Evolutionary conservation across 495 filamentous ascomycete species (phyloP).

Genomic region (Terfezia boudieri): DNA sequence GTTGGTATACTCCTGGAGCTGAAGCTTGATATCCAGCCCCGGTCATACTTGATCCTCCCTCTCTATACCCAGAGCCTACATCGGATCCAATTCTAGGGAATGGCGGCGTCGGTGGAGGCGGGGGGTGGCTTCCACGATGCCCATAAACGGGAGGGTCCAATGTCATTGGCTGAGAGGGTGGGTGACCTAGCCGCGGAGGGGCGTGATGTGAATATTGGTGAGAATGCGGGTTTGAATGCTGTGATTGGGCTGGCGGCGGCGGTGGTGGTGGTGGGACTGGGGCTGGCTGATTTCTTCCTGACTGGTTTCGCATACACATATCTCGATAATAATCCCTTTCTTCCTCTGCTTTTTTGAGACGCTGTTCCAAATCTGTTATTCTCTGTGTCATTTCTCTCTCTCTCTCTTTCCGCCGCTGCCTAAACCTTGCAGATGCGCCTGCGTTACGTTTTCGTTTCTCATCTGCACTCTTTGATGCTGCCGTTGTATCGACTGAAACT

Average conservation of each 20-base stretch:
- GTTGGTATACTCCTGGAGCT: too few relatives aligned
- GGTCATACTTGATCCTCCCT: neutral
- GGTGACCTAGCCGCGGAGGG: neutral
- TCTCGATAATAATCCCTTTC: constrained; percentile 25
- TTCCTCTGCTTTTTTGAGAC: constrained; percentile 36
- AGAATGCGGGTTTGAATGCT: neutral
- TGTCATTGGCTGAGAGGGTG: too few relatives aligned
- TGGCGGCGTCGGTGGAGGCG: neutral
- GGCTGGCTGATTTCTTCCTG: constrained; percentile 11
- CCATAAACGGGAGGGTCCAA: neutral
- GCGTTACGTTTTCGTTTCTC: constrained; percentile 89
- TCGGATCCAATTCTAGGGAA: constrained; percentile 8
- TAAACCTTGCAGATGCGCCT: constrained; percentile 72
- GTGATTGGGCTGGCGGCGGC: neutral
- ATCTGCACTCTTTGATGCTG: constrained; percentile 63
- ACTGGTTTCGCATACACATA: constrained; percentile 10
- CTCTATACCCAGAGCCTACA: constrained; percentile 12
- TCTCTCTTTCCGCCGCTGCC: constrained; percentile 71
- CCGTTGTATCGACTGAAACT: constrained; percentile 55
- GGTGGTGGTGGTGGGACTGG: constrained; percentile 7
- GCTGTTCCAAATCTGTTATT: constrained; percentile 40
- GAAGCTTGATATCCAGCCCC: neutral
- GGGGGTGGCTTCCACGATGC: neutral
- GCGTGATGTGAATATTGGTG: neutral
- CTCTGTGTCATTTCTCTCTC: constrained; percentile 52